Evolutionary conservation across 2,329 filamentous ascomycete genomes (phyloP).

Genomic region (Neophaeococcomyces aloes): DNA sequence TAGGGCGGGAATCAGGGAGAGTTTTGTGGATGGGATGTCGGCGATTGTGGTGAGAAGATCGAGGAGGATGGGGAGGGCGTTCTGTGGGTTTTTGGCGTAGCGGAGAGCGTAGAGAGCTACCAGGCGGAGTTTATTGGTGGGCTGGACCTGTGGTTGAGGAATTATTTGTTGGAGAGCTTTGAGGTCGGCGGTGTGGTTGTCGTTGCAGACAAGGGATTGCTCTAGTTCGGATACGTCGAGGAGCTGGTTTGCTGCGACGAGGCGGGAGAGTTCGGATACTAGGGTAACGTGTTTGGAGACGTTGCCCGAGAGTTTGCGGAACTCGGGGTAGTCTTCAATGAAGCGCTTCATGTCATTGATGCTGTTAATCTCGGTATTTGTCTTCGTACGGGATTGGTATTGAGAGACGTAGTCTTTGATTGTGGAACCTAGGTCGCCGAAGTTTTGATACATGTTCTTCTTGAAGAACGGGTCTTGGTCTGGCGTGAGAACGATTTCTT

Average conservation of each 20-base stretch:
- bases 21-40: conserved; percentile 63
- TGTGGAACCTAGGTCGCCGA: conserved; percentile 86
- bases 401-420: conserved; percentile 99
- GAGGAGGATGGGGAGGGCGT: conserved; percentile 70
- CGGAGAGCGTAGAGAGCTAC: conserved; percentile 92
- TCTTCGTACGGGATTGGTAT: conserved; percentile 96
- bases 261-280: conserved; percentile 82
- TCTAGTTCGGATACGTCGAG: conserved; percentile 96
- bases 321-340: conserved; percentile 97
- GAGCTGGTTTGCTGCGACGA: conserved; percentile 73
- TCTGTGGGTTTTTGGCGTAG: conserved; percentile 78
- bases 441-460: conserved; percentile 98
- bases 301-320: conserved; percentile 90
- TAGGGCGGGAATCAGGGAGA: conserved; percentile 71
- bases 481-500: conserved; percentile 88
- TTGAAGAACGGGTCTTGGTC: conserved; percentile 98
- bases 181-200: conserved; percentile 84
- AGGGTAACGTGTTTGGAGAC: conserved; percentile 97
- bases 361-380: conserved; percentile 88
- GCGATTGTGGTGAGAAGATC: conserved; percentile 78
- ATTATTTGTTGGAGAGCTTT: conserved; percentile 85
- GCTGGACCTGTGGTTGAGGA: conserved; percentile 62
- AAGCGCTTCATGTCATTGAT: conserved; percentile 99
- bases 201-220: conserved; percentile 92
- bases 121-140: conserved; percentile 75